Base-by-base conservation (phyloP, 208 protist genomes). In the Leishmania aethiopica region DNA sequence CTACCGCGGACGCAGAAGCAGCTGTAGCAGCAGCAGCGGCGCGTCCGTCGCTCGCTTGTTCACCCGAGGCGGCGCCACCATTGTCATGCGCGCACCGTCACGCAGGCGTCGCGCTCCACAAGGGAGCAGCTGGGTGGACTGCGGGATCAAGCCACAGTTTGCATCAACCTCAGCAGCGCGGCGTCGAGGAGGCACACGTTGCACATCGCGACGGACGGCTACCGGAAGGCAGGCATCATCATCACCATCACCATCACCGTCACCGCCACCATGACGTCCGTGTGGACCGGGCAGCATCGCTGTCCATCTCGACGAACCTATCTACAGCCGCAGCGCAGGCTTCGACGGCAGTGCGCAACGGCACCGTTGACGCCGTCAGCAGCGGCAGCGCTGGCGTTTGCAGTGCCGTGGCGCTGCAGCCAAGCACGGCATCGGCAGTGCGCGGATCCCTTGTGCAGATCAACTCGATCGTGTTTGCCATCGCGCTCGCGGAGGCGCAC, bases 401-500 rank as follows among this genome's bases (percentile, higher is more conserved):
- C 72, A 51, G 45, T 37, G 42, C 70, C 35, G 45, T 17, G 22
- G n/a, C 70, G n/a, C 70, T 11, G 70, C 45, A 32, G 3, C 45
- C 42, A 32, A 17, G 25, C 28, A 45, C 42, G 47, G 40, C 70
- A 8, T 32, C 45, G 28, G 22, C 28, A 17, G 28, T 51, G 3
- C 42, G 10, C 7, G 45, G 11, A 22, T 53, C 45, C 22, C 42
- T 55, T 17, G 71, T 77, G 7, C 62, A 67, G 53, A 70, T 75
- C 59, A 80, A 79, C 57, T 93, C 92, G 25, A 73, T 91, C 6
- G 66, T 72, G 47, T 93, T 95, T 59, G 92, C 92, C 32, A 70
- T 95, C 42, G 73, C 86, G 28, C 84, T 95, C 15, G 92, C 90
- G 17, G 92, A 95, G 80, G 84, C 92, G 47, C 92, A 93, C 79